These are phyloP conservation scores for Colletotrichum somersetense DNA, from an alignment of 2,329 filamentous ascomycete species.

Conservation along the genomic window DNA sequence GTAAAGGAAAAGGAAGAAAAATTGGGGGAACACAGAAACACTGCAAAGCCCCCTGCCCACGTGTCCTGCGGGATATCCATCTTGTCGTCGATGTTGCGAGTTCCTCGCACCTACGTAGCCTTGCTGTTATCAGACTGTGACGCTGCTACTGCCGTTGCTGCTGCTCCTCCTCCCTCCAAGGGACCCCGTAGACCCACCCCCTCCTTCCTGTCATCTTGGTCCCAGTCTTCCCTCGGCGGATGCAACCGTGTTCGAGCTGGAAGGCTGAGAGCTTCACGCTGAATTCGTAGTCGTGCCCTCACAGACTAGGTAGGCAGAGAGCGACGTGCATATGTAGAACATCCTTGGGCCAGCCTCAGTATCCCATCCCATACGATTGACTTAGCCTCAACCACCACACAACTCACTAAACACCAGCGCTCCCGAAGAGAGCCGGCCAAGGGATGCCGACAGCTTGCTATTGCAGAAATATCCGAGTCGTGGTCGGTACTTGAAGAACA, in stretches of 20 bases:
- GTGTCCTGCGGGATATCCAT: slow-evolving; percentile 7
- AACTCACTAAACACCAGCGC: neutral
- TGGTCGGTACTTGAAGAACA: neutral
- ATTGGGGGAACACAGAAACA: neutral
- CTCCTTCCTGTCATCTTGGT: slow-evolving; percentile 28
- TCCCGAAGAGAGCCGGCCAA: neutral
- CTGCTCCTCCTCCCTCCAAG: neutral
- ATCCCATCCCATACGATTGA: neutral
- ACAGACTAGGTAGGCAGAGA: neutral
- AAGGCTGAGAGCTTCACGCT: neutral
- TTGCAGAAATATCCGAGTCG: neutral
- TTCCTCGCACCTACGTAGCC: neutral
- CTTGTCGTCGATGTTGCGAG: neutral
- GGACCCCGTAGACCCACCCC: slow-evolving; percentile 36
- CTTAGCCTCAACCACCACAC: slow-evolving; percentile 14
- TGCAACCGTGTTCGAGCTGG: slow-evolving; percentile 18
- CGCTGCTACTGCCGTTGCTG: neutral
- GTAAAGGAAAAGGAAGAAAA: neutral
- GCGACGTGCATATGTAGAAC: neutral
- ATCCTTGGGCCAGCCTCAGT: neutral
- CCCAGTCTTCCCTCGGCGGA: slow-evolving; percentile 25
- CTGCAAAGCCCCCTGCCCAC: slow-evolving; percentile 1
- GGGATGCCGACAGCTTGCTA: neutral
- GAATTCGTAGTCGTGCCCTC: neutral
- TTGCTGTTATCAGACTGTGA: neutral